These are phyloP conservation scores for Eleusine indica DNA, from an alignment of 176 grass and related monocot genomes.

Conservation along the genomic window DNA sequence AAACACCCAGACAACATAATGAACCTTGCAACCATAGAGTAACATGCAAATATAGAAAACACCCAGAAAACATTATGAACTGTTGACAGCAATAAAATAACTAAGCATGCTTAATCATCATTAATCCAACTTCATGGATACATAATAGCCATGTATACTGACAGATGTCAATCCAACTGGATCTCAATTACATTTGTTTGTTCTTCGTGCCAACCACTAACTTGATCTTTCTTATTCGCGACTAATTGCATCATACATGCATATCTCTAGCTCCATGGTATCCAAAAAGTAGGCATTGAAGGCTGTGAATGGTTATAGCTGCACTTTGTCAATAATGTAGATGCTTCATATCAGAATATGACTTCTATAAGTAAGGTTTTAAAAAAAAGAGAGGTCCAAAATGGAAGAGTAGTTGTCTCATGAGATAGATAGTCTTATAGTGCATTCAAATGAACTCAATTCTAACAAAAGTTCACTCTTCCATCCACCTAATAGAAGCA, in stretches of 20 bases:
- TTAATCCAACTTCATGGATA: slow-evolving; percentile 13
- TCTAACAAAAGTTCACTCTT: neutral
- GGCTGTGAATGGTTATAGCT: neutral
- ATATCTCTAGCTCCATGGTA: neutral
- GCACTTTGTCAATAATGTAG: neutral
- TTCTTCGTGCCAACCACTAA: neutral
- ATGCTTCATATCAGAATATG: neutral
- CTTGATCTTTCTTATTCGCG: neutral
- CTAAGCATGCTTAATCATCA: slow-evolving; percentile 4
- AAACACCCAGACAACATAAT: neutral
- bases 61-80: slow-evolving; percentile 5
- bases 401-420: neutral
- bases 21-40: neutral
- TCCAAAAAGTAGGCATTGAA: neutral
- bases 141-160: slow-evolving; percentile 1
- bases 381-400: neutral
- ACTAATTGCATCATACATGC: neutral
- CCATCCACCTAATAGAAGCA: neutral
- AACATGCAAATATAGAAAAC: neutral
- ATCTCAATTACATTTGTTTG: slow-evolving; percentile 4
- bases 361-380: neutral
- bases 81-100: slow-evolving; percentile 8
- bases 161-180: neutral
- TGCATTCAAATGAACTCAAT: slow-evolving; percentile 4
- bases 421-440: neutral